These are phyloP conservation scores for Lyophyllum semitale DNA, from an alignment of 768 basidiomycete species.

Conservation along the genomic window DNA sequence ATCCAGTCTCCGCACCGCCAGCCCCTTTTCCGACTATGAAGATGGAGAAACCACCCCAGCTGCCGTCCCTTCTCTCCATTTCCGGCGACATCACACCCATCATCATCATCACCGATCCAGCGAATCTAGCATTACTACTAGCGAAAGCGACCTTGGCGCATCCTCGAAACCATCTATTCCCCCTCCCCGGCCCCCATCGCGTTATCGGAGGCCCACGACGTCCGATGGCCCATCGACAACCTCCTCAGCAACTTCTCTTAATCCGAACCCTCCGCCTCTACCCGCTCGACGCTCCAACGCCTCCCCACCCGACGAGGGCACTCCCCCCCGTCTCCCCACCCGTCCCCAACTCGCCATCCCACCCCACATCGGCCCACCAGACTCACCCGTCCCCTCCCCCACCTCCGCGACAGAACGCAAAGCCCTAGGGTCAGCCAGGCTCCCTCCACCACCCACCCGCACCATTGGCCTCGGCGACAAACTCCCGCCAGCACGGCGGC, in stretches of 20 bases:
- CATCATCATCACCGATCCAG: slow-evolving; percentile 25
- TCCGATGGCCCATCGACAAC: slow-evolving; percentile 15
- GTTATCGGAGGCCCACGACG: slow-evolving; percentile 23
- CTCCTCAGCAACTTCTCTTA: slow-evolving; percentile 20
- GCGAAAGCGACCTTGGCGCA: slow-evolving; percentile 32
- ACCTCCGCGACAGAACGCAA: slow-evolving; percentile 38
- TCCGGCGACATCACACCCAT: slow-evolving; percentile 15
- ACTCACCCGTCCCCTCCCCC: slow-evolving; percentile 13
- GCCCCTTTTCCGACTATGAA: slow-evolving; percentile 25
- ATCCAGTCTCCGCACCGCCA: slow-evolving; percentile 19
- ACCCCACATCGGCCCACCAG: slow-evolving; percentile 8
- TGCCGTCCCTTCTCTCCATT: slow-evolving; percentile 18
- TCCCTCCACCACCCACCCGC: slow-evolving; percentile 77
- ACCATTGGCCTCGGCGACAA: slow-evolving; percentile 70
- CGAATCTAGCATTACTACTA: slow-evolving; percentile 42
- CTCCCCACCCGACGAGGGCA: slow-evolving; percentile 19
- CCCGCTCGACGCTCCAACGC: slow-evolving; percentile 42
- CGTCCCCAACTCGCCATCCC: slow-evolving; percentile 25
- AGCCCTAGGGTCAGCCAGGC: slow-evolving; percentile 37
- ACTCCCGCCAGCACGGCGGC: slow-evolving; percentile 61
- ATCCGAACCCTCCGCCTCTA: slow-evolving; percentile 42
- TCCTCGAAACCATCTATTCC: slow-evolving; percentile 22
- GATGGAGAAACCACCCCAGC: slow-evolving; percentile 11
- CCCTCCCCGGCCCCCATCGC: slow-evolving; percentile 38
- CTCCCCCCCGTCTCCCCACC: slow-evolving; percentile 29